Conservation (phyloP, 345 rosid genomes). For the Eutrema heterophyllum region DNA sequence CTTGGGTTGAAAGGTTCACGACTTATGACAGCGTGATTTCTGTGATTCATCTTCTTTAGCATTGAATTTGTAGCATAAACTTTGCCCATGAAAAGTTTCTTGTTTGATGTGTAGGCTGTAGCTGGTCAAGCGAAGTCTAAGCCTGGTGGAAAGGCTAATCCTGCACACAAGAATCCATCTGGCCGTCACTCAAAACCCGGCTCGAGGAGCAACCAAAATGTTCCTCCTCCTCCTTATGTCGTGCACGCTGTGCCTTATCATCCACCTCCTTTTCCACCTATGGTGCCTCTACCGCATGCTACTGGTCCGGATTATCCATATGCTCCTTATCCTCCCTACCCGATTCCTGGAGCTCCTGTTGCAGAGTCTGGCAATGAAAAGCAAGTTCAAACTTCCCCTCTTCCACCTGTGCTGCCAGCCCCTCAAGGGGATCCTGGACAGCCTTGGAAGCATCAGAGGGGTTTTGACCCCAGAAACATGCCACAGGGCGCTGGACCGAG, state of each 20-base stretch:
- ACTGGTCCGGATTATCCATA: constrained; percentile 58
- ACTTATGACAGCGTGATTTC: neutral
- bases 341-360: constrained; percentile 51
- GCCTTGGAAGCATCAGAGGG: constrained; percentile 63
- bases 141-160: constrained; percentile 50
- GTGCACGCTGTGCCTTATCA: constrained; percentile 44
- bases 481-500: constrained; percentile 69
- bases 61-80: neutral
- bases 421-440: constrained; percentile 59
- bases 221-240: constrained; percentile 50
- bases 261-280: constrained; percentile 55
- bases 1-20: neutral
- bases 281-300: constrained; percentile 61
- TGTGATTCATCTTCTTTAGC: neutral
- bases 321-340: constrained; percentile 62
- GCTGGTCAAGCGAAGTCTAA: constrained; percentile 52
- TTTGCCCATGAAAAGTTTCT: neutral
- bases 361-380: constrained; percentile 55
- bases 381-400: constrained; percentile 47
- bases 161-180: constrained; percentile 46
- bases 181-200: constrained; percentile 61
- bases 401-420: constrained; percentile 49
- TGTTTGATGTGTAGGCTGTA: constrained; percentile 42
- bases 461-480: constrained; percentile 51
- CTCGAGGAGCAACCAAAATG: constrained; percentile 51